Evolutionary conservation across 768 basidiomycete species (phyloP).

Genomic region (Amylocystis lapponica): DNA sequence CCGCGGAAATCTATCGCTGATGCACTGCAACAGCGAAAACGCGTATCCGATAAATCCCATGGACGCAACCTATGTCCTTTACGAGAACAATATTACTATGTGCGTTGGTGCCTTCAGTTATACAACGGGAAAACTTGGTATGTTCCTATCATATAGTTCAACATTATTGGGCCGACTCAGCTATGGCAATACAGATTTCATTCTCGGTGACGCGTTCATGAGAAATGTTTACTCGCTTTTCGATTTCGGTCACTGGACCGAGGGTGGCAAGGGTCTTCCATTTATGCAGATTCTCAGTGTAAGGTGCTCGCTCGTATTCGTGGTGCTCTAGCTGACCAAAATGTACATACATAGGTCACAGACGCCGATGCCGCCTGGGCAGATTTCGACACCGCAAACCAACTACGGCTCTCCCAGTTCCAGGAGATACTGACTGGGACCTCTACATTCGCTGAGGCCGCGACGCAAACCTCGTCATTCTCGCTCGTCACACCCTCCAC

Average conservation of each 20-base stretch:
- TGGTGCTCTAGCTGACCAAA: neutral
- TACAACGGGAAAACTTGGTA: neutral
- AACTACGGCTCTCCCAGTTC: too few species aligned
- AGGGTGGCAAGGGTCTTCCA: neutral
- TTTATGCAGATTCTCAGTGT: neutral
- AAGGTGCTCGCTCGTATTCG: neutral
- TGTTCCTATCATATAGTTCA: too few species aligned
- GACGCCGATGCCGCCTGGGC: neutral
- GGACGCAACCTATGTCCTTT: neutral
- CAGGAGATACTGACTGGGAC: too few species aligned
- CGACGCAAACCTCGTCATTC: too few species aligned
- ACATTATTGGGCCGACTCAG: too few species aligned
- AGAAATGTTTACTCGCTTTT: neutral
- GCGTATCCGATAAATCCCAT: neutral
- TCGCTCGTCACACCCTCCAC: too few species aligned
- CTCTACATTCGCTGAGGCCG: too few species aligned
- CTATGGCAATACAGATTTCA: neutral
- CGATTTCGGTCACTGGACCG: neutral
- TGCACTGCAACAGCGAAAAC: neutral
- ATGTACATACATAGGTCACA: neutral
- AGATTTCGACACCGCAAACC: neutral
- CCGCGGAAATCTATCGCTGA: neutral
- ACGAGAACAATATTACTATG: neutral
- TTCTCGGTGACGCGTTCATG: neutral
- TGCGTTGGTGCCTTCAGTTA: neutral